phyloP scores from a whole-genome alignment of 495 filamentous ascomycete genomes.

The Xylaria flabelliformis region DNA sequence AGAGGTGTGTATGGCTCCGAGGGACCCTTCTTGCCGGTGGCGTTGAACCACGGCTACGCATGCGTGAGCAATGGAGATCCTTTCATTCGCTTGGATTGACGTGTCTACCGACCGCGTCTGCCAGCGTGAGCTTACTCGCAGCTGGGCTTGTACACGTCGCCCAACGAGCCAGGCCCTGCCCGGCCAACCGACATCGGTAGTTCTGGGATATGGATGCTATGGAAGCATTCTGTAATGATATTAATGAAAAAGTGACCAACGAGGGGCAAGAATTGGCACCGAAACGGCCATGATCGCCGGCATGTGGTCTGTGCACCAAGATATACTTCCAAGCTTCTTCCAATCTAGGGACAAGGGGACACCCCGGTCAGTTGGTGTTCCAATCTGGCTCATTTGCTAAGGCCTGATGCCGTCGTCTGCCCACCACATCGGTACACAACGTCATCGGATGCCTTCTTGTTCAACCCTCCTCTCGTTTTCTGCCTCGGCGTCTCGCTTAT shows the following conservation, averaged over 20 bases:
- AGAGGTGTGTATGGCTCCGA: background rate
- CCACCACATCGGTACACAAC: slow-evolving; percentile 21
- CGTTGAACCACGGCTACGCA: background rate
- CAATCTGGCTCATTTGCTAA: slow-evolving; percentile 17
- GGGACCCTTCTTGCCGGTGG: slow-evolving; percentile 14
- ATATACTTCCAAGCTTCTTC: background rate
- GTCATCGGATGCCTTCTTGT: slow-evolving; percentile 24
- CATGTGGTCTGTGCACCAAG: slow-evolving; percentile 8
- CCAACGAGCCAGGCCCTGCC: slow-evolving; percentile 13
- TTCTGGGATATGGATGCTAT: slow-evolving; percentile 1
- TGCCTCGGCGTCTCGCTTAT: background rate
- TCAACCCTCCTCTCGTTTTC: slow-evolving; percentile 20
- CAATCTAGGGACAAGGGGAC: background rate
- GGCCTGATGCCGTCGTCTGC: slow-evolving; percentile 24
- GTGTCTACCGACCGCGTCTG: slow-evolving; percentile 6
- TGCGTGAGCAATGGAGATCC: background rate
- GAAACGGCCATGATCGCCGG: slow-evolving; percentile 6
- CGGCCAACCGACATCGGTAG: slow-evolving; percentile 12
- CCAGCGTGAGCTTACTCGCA: slow-evolving; percentile 23
- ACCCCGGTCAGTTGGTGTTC: slow-evolving; percentile 18
- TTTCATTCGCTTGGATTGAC: slow-evolving; percentile 10
- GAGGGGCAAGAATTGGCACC: slow-evolving; percentile 16
- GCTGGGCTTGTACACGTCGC: slow-evolving; percentile 25
- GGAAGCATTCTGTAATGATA: slow-evolving; percentile 21
- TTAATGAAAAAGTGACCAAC: slow-evolving; percentile 17